Evolutionary conservation across 75 land plant genomes (phyloP).

Genomic region (Ceratopteris richardii): DNA sequence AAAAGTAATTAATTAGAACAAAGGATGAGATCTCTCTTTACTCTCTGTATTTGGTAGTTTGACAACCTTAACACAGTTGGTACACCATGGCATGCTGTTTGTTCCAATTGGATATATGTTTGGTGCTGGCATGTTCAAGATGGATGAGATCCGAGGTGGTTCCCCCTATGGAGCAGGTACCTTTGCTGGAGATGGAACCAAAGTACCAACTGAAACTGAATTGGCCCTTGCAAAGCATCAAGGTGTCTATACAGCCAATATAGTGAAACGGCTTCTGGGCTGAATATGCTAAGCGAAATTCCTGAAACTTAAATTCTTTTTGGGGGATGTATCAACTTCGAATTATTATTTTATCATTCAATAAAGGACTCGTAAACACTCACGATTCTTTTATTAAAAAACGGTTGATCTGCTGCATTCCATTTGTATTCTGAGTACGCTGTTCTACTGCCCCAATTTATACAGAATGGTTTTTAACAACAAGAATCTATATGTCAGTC

Average conservation of each 20-base stretch:
- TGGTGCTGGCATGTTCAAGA: constrained; percentile 80
- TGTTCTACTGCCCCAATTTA: no score
- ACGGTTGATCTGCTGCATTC: no score
- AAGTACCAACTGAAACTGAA: constrained; percentile 49
- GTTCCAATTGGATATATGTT: constrained; percentile 89
- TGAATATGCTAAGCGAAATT: no score
- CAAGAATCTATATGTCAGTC: no score
- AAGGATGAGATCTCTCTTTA: neutral
- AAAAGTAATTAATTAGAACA: no score
- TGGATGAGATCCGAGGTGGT: constrained; percentile 79
- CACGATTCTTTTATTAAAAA: no score
- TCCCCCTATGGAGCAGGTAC: constrained; percentile 93
- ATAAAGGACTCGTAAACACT: no score
- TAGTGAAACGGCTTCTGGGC: constrained; percentile 43
- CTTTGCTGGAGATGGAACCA: constrained; percentile 80
- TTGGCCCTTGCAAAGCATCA: constrained; percentile 79
- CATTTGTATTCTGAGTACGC: no score
- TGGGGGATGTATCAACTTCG: no score
- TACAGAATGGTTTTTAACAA: no score
- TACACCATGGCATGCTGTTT: constrained; percentile 84
- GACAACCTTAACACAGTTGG: constrained; percentile 81
- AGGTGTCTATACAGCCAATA: constrained; percentile 69
- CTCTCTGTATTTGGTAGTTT: constrained; percentile 35
- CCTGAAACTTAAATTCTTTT: no score
- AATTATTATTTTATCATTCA: no score